Evolutionary conservation across 2,329 filamentous ascomycete genomes (phyloP).

Genomic region (Apiospora aurea): DNA sequence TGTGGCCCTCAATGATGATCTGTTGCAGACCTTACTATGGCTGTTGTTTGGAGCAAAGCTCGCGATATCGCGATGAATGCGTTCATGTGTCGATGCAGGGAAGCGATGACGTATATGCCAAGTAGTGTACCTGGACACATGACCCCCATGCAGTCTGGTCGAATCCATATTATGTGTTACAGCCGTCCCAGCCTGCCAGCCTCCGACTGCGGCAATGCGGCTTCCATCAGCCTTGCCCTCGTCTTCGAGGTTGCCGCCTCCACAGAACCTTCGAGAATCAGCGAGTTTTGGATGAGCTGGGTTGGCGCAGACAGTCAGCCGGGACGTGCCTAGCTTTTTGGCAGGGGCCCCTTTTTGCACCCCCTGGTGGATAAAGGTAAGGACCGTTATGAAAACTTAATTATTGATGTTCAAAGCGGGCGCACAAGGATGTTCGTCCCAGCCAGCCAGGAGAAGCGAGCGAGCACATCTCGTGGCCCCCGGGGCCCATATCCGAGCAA

Average conservation of each 20-base stretch:
- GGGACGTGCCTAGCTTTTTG: conserved; percentile 6
- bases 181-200: conserved; percentile 16
- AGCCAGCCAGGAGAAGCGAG: conserved; percentile 4
- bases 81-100: not conserved
- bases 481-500: not conserved
- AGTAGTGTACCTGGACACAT: not conserved
- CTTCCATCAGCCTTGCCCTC: conserved; percentile 29
- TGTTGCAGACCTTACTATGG: not conserved
- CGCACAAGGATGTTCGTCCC: conserved; percentile 8
- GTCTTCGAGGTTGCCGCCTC: conserved; percentile 31
- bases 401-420: conserved; percentile 6
- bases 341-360: not conserved
- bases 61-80: not conserved
- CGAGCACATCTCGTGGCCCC: not conserved
- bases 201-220: not conserved
- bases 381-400: conserved; percentile 14
- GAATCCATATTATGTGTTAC: conserved; percentile 9
- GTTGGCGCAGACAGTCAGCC: not conserved
- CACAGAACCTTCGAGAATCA: conserved; percentile 57
- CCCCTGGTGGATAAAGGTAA: not conserved
- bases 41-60: not conserved
- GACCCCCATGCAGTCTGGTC: not conserved
- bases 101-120: conserved; percentile 18
- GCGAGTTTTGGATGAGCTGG: not conserved
- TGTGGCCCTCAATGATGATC: not conserved